Evolutionary conservation across 371 early-diverging fungal species (phyloP).

Genomic region (Mortierella sp.): DNA sequence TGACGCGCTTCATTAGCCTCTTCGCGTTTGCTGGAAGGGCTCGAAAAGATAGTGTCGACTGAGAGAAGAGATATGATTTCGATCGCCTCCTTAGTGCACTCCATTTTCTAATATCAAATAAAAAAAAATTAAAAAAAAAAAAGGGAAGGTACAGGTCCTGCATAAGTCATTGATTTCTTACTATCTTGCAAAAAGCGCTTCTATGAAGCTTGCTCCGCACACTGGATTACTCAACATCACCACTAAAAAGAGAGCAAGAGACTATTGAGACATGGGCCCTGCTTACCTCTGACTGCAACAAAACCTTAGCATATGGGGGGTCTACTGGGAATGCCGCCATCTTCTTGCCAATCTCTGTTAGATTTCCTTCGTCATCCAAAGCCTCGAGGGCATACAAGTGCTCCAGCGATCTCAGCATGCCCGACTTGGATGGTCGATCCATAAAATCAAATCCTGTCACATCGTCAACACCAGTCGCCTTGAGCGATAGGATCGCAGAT

Average conservation of each 20-base stretch:
- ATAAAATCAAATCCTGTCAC: slow-evolving; percentile 94
- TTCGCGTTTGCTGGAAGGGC: slow-evolving; percentile 87
- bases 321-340: slow-evolving; percentile 96
- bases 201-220: too few relatives aligned
- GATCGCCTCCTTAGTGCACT: slow-evolving; percentile 89
- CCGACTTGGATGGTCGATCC: slow-evolving; percentile 83
- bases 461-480: slow-evolving; percentile 91
- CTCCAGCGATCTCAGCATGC: slow-evolving; percentile 83
- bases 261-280: neutral
- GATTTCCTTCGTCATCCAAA: slow-evolving; percentile 79
- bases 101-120: slow-evolving; percentile 47
- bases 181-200: too few relatives aligned
- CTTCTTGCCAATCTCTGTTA: slow-evolving; percentile 87
- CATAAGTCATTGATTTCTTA: neutral
- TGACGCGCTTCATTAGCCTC: slow-evolving; percentile 84
- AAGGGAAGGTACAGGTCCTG: neutral
- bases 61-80: slow-evolving; percentile 90
- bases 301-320: slow-evolving; percentile 90
- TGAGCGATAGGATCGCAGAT: slow-evolving; percentile 86
- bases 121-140: neutral
- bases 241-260: too few relatives aligned
- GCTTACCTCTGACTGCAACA: slow-evolving; percentile 71
- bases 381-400: slow-evolving; percentile 93
- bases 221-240: too few relatives aligned
- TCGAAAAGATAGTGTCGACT: slow-evolving; percentile 89